Evolutionary conservation across 1,284 basidiomycete species (phyloP), one percentile per base, ranked within the genome.

Genomic region (Pseudozyma flocculosa): DNA sequence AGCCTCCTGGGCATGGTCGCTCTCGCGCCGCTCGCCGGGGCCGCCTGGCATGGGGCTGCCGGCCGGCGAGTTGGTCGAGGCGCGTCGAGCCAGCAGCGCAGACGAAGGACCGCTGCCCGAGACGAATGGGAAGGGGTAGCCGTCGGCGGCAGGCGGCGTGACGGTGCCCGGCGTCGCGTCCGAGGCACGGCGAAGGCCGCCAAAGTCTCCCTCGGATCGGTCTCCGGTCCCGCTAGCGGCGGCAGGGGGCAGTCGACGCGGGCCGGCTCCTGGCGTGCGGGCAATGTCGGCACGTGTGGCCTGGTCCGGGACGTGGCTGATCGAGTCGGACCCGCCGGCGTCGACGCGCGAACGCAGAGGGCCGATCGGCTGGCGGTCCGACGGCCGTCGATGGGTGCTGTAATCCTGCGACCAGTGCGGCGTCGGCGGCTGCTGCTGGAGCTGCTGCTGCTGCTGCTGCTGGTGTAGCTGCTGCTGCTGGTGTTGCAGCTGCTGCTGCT

Each of bases 341-440:
- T 13, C 55, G 26, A 22, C 56, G 47, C 34, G 54, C 45, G 14
- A 61, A 45, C 10, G 47, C 23, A 37, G 40, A 8, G 23, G 3
- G 18, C 19, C 22, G 29, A 13, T 3, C 18, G 29, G 21, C 18
- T 29, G 18, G n/a, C 36, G 19, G 13, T 22, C 41, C 14, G 23
- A 18, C 5, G 29, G 43, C 29, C 18, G 22, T 13, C 43, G 29
- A 7, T 43, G 14, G 41, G 7, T 22, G 40, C 21, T 14, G 36
- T 10, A 19, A 1, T 46, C 51, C 49, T 71, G 70, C 17, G 72
- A 70, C 70, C 68, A 72, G 40, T 74, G 67, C 17, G 68, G 70
- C 22, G 70, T 70, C 2, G 68, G 52, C 15, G 68, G 64, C 48
- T 64, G 60, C 40, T 55, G 50, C 8, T 40, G 44, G 2, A 21